Base-by-base conservation (phyloP, 345 rosid genomes). In the Chamaenerion angustifolium region DNA sequence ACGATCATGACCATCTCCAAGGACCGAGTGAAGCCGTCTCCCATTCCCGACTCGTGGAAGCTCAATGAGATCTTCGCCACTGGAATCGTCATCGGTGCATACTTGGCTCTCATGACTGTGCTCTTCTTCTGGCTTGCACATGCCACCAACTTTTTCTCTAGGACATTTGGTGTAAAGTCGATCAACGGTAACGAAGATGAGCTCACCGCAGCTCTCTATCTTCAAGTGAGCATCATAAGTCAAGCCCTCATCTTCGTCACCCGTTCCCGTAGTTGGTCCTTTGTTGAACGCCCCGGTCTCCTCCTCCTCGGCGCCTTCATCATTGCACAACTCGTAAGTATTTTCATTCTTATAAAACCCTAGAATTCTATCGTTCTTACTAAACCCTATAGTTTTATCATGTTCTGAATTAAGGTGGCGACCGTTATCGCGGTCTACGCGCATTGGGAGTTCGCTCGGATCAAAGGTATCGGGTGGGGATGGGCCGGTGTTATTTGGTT, bases 401-500 rank as follows among this genome's bases (percentile, higher is more conserved):
- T 21, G 25, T 2, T 21, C 4, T 21, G 4, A 2, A 21, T 4
- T 21, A 49, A 70, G 79, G 54, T 74, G 12, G 79, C 79, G 11
- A 74, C 76, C 8, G 5, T 70, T 45, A 62, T 74, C 48, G 76
- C 76, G 4, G 79, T 68, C 41, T 70, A 74, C 54, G 73, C 79
- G 10, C 51, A 48, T 43, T 74, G 76, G 79, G 62, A 40, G 2
- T 70, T 74, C 37, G 76, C 76, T 4, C 52, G 49, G 7, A 64
- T 74, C 8, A 41, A 62, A 54, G 76, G 79, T 1, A 59, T 64
- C 11, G 73, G 79, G 15, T 74, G 79, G 79, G 79, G 79, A 23
- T 74, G 79, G 79, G 76, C 76, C 6, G 79, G 79, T 2, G 71
- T 65, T 9, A 70, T 74, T 58, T 74, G 76, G 76, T 49, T 74